Percentiles rank a stretch among this genome's conserved stretches.
Conservation (phyloP, 352 stramenopile genomes). For the Globisporangium polare region DNA sequence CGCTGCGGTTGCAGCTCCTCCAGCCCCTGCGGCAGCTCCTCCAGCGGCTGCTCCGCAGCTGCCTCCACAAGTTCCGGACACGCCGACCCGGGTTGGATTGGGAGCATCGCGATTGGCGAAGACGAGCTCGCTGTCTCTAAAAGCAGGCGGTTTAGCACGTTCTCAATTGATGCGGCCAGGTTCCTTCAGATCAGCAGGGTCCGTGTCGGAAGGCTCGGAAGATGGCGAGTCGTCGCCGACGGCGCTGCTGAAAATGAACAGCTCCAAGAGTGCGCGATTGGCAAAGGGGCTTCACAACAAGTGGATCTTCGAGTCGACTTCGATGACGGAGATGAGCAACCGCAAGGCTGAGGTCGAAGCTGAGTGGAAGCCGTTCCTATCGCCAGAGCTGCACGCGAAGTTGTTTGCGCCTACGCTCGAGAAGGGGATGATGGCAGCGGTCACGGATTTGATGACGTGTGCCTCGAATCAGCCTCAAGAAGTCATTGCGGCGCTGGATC, state of each 20-base stretch:
- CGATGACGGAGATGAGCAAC: slow-evolving; percentile 53
- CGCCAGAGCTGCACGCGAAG: slow-evolving; percentile 64
- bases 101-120: slow-evolving; percentile 13
- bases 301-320: slow-evolving; percentile 82
- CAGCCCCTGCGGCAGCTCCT: slow-evolving; percentile 8
- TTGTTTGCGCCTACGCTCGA: slow-evolving; percentile 76
- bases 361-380: slow-evolving; percentile 75
- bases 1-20: slow-evolving; percentile 8
- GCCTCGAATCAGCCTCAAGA: slow-evolving; percentile 64
- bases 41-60: slow-evolving; percentile 5
- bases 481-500: slow-evolving; percentile 61
- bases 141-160: slow-evolving; percentile 19
- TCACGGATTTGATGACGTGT: slow-evolving; percentile 69
- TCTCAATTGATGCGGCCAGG: slow-evolving; percentile 30
- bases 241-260: slow-evolving; percentile 59
- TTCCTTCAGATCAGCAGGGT: slow-evolving; percentile 23
- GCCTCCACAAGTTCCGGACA: slow-evolving; percentile 9
- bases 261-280: slow-evolving; percentile 51
- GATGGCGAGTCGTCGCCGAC: slow-evolving; percentile 23
- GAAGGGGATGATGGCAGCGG: slow-evolving; percentile 79
- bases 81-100: slow-evolving; percentile 7
- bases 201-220: slow-evolving; percentile 15
- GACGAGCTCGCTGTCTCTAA: slow-evolving; percentile 2
- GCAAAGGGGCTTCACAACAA: slow-evolving; percentile 72
- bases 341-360: slow-evolving; percentile 72